phyloP scores from a whole-genome alignment of 164 flowering plant genomes.

The Buxus sempervirens region DNA sequence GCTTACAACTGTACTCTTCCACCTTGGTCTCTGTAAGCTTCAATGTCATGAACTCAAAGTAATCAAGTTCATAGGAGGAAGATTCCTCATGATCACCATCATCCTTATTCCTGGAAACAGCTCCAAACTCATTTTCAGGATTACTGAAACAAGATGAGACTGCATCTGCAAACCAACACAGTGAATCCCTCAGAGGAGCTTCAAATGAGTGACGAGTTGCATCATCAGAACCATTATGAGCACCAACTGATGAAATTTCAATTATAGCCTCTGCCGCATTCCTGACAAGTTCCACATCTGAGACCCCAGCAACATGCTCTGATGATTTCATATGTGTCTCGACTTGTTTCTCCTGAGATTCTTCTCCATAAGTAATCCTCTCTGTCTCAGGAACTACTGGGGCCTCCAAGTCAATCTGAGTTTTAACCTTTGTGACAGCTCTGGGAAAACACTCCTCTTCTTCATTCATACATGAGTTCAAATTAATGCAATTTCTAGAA shows the following conservation, averaged over 20 bases:
- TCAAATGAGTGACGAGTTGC: constrained; percentile 11
- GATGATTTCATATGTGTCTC: constrained; percentile 10
- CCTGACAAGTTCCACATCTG: constrained; percentile 20
- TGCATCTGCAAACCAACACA: constrained; percentile 60
- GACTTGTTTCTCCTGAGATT: constrained; percentile 10
- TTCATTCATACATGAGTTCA: constrained; percentile 55
- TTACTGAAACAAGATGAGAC: constrained; percentile 26
- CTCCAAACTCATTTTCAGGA: constrained; percentile 6
- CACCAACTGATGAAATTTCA: constrained; percentile 35
- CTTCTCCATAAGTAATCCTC: constrained; percentile 20
- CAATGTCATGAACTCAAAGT: constrained; percentile 81
- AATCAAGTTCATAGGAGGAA: constrained; percentile 42
- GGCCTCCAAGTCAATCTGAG: constrained; percentile 69
- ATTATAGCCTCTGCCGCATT: constrained; percentile 58
- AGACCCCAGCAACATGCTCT: constrained; percentile 4
- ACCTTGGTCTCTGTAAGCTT: constrained; percentile 48
- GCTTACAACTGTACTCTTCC: constrained; percentile 61
- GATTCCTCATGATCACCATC: constrained; percentile 11
- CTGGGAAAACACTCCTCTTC: constrained; percentile 40
- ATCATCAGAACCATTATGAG: constrained; percentile 4
- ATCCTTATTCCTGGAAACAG: constrained; percentile 9
- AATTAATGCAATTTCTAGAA: constrained; percentile 44
- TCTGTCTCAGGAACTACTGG: constrained; percentile 30
- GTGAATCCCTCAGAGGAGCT: constrained; percentile 24
- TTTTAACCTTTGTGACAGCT: constrained; percentile 19